Evolutionary conservation across 495 filamentous ascomycete genomes (phyloP), one percentile per base, ranked within the genome.

Genomic region (Penicillium egyptiacum): DNA sequence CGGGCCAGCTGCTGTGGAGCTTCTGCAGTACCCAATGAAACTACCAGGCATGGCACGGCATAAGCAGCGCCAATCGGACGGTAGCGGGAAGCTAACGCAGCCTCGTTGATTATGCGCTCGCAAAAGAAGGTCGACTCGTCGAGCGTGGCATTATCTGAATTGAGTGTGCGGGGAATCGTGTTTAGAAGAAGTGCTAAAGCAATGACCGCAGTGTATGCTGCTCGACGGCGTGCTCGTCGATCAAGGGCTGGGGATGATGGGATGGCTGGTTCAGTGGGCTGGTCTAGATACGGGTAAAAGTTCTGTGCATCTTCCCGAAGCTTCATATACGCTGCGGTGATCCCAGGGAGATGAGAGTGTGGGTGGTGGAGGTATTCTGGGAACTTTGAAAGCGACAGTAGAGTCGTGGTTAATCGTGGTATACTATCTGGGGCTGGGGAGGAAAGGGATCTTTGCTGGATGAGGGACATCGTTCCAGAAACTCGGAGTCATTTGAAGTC

Each of bases 1-100:
- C 43, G 53, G n/a, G 26, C 19, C 6, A 50, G 9, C 49, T 63
- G 56, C 5, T 53, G 43, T 14, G 41, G 28, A 44, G 59, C 52
- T 33, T 56, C 53, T 33, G 53, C 52, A n/a, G 47, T 44, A 28
- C 47, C 35, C 28, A 50, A 53, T 9, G 52, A 57, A 35, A 63
- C 48, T 3, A 60, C 49, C 14, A 63, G 53, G 48, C 60, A 63
- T 3, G 53, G 40, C 5, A 45, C 42, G 5, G 52, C 30, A 53
- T 59, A 56, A 31, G 57, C 57, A 4, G 60, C 60, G 23, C 60
- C 60, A n/a, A 63, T 53, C 4, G 56, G 60, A 16, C 60, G 60
- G 30, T 63, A 59, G 7, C 49, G 39, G 26, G 42, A 56, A 23
- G 57, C 57, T 20, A 54, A 17, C 16, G 57, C 57, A 7, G 60